Evolutionary conservation across 225 moss, liverwort and hornwort genomes (phyloP).

Genomic region (Straminergon stramineum): DNA sequence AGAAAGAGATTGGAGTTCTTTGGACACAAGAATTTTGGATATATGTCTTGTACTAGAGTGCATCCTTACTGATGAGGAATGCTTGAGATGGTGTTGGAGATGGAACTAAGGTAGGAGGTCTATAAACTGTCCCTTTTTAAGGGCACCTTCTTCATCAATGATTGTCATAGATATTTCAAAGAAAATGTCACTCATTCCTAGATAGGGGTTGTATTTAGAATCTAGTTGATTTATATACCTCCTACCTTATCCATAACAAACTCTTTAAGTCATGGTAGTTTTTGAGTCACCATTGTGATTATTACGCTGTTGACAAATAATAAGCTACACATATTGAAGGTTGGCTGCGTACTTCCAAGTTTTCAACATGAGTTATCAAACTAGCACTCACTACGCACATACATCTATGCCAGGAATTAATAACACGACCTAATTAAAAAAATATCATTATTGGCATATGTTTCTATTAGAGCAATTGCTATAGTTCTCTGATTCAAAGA

Average conservation of each 20-base stretch:
- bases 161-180: too few relatives aligned
- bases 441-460: neutral
- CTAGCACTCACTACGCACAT: too few relatives aligned
- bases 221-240: too few relatives aligned
- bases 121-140: neutral
- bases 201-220: too few relatives aligned
- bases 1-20: neutral
- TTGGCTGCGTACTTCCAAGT: neutral
- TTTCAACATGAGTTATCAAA: neutral
- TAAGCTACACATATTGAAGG: neutral
- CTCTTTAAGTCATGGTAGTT: too few relatives aligned
- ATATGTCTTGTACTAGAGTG: too few relatives aligned
- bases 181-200: too few relatives aligned
- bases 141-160: too few relatives aligned
- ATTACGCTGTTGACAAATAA: neutral
- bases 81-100: rapidly evolving
- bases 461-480: neutral
- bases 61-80: neutral
- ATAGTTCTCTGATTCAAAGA: neutral
- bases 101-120: neutral
- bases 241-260: neutral
- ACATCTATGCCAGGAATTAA: too few relatives aligned
- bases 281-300: too few relatives aligned
- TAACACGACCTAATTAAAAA: neutral
- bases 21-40: neutral